These are phyloP conservation scores for Micromonas pusilla DNA, from an alignment of 139 green algal species.

Conservation along the genomic window DNA sequence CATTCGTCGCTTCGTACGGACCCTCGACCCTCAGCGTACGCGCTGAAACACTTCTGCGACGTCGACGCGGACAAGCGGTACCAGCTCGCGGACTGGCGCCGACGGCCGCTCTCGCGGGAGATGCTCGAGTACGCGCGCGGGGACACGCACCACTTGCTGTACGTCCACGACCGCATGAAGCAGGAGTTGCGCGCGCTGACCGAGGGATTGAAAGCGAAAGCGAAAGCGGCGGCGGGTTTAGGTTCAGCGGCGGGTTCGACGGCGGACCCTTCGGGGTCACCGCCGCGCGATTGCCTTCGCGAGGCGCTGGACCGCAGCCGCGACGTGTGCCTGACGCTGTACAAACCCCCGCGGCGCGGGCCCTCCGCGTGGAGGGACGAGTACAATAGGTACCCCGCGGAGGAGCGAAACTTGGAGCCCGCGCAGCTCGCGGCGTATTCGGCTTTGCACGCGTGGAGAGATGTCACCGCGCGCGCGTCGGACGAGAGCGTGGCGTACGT, in stretches of 20 bases:
- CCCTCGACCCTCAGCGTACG: no score
- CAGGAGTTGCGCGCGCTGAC: background rate
- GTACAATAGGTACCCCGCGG: background rate
- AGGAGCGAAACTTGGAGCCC: constrained; percentile 27
- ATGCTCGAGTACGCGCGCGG: constrained; percentile 74
- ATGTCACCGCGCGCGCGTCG: constrained; percentile 14
- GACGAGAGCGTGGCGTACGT: constrained; percentile 84
- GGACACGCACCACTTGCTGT: constrained; percentile 92
- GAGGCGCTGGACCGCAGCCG: background rate
- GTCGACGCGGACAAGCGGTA: constrained; percentile 51
- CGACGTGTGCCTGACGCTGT: constrained; percentile 10
- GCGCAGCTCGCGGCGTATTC: constrained; percentile 57
- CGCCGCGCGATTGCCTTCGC: background rate
- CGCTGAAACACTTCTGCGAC: constrained; percentile 68
- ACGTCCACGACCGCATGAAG: constrained; percentile 74
- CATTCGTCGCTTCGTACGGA: no score
- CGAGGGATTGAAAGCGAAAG: constrained; percentile 25
- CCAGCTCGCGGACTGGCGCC: constrained; percentile 92
- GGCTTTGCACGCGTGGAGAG: constrained; percentile 30
- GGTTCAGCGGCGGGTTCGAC: background rate
- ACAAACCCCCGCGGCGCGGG: background rate
- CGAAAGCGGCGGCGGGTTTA: constrained; percentile 4
- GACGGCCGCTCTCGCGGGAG: constrained; percentile 63
- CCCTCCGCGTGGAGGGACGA: background rate
- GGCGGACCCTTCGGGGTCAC: background rate